Evolutionary conservation across 2,329 filamentous ascomycete species (phyloP), one percentile per base, ranked within the genome.

Genomic region (Alternaria brassicae): DNA sequence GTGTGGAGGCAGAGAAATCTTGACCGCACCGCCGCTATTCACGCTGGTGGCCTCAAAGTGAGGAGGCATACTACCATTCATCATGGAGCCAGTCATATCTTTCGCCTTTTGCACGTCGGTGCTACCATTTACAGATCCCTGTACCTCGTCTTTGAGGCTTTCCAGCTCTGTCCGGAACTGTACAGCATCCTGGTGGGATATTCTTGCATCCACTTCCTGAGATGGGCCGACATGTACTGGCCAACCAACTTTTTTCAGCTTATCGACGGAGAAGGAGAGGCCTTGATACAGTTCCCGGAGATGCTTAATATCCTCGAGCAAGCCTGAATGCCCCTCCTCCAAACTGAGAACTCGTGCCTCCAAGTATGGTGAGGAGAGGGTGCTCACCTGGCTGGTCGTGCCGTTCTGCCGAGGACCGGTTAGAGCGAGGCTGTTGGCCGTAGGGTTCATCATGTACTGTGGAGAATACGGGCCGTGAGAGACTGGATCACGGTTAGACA

Each of bases 231-330:
- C 55, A 12, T 54, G 63, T 36, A 69, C 60, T 3, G 54, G 54
- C 67, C 62, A 71, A 12, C 58, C 55, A 7, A 63, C 67, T 34
- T 61, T 65, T 51, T 68, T 67, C 27, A 70, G 17, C 19, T 53
- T 61, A 21, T 72, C 67, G 23, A 76, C 56, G 2, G 68, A 68
- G 12, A 45, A 53, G 19, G 56, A 58, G 32, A 76, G 62, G 6
- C 36, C 42, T 30, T 69, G 64, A 39, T 44, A 63, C 2, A 66
- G 8, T 13, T 65, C 60, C 19, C 61, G 65, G 15, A 74, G 60
- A 21, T 28, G 32, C 9, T 62, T 48, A 25, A 73, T 27, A 7
- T 73, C 65, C 8, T 32, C 45, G 4, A 59, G 62, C 15, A 73
- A 36, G 34, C 32, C 58, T 12, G 6, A 36, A 36, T 70, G 62